Base-by-base conservation (phyloP, 495 filamentous ascomycete genomes). In the Lophiostoma macrostomum region DNA sequence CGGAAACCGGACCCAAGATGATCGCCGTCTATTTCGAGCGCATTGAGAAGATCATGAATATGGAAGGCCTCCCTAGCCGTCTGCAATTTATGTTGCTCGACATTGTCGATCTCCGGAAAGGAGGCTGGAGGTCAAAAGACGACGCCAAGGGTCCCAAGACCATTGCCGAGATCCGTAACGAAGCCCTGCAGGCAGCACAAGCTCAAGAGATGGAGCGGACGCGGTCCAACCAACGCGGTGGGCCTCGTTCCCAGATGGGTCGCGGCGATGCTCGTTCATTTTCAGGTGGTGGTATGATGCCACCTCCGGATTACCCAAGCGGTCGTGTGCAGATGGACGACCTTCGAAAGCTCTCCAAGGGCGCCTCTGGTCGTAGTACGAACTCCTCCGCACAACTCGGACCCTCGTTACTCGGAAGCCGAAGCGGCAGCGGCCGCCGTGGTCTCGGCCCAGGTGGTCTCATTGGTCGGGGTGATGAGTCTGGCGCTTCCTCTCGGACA, bases 81-180 rank as follows among this genome's bases (percentile, higher is more conserved):
- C 72, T 96, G 58, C 79, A 77, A 56, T 99, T 96, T 74, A 97
- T 97, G 93, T 76, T 98, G 22, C 83, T 98, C 83, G 93, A 99
- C 71, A 79, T 94, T 57, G 69, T 90, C 58, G 93, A 99, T 69
- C 74, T 97, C 48, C 83, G 93, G 49, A 76, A 67, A 61, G 74
- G 72, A 28, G 71, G 75, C 62, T 99, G 93, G 93, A 64, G 74
- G 25, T 87, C 86, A 40, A 97, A 96, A 77, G 89, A 93, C 62
- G 77, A 81, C 30, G 77, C 83, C 67, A 97, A 97, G 74, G 93
- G 93, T 29, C 93, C 93, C 42, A 96, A 96, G 79, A 99, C 93
- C 8, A 85, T 99, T 40, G 82, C 86, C 11, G 86, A 96, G 74
- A 86, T 99, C 56, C 84, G 87, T 60, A 83, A 83, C 60, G 90